These are phyloP conservation scores for Chaetomium olivaceum DNA, from an alignment of 2,329 filamentous ascomycete species.

Conservation along the genomic window DNA sequence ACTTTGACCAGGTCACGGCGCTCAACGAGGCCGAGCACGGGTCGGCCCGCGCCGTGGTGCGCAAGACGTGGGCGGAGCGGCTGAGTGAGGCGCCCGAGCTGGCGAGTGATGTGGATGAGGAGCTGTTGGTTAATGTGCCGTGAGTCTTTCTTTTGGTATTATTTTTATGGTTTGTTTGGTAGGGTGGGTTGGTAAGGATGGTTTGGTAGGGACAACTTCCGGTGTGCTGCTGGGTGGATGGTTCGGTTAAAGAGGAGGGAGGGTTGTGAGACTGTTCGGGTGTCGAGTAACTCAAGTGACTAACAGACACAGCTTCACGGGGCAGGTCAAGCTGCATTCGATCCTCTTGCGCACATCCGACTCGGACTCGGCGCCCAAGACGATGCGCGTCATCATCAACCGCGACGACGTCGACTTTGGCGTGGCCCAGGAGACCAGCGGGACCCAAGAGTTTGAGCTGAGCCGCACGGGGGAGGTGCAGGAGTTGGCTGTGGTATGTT, in stretches of 20 bases:
- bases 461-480: slow-evolving; percentile 79
- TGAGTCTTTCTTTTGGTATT: slow-evolving; percentile 46
- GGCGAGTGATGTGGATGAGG: slow-evolving; percentile 84
- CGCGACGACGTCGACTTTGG: slow-evolving; percentile 82
- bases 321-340: slow-evolving; percentile 88
- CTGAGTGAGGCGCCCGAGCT: slow-evolving; percentile 72
- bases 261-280: no score
- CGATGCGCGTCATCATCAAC: slow-evolving; percentile 86
- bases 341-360: slow-evolving; percentile 81
- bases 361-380: slow-evolving; percentile 70
- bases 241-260: neutral
- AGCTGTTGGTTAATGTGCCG: slow-evolving; percentile 91
- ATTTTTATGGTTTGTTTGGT: neutral
- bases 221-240: neutral
- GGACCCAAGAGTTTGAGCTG: slow-evolving; percentile 76
- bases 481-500: slow-evolving; percentile 68
- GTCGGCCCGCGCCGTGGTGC: slow-evolving; percentile 71
- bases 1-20: slow-evolving; percentile 81
- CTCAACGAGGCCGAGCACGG: slow-evolving; percentile 75
- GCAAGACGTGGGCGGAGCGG: slow-evolving; percentile 90
- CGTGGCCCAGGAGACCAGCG: slow-evolving; percentile 65
- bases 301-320: slow-evolving; percentile 72
- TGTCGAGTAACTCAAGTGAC: no score
- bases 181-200: neutral
- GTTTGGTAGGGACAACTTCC: no score